Evolutionary conservation across 805 yeast species (phyloP).

Genomic region (Wickerhamiella azymoides): DNA sequence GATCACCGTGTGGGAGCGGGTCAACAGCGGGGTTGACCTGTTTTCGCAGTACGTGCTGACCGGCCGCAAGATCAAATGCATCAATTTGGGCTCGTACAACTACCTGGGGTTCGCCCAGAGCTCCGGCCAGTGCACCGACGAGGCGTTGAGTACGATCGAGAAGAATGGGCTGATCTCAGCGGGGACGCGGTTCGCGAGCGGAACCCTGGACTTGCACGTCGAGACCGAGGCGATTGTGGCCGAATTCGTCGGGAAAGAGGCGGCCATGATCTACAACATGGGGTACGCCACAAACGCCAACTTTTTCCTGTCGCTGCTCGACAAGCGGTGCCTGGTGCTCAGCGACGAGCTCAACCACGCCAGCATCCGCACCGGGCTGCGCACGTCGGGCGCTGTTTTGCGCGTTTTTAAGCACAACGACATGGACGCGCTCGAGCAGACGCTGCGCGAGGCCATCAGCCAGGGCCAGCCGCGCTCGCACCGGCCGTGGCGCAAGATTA

Average conservation of each 20-base stretch:
- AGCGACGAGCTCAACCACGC: conserved; percentile 94
- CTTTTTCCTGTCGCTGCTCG: conserved; percentile 68
- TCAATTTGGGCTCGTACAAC: conserved; percentile 82
- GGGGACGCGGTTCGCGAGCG: conserved; percentile 62
- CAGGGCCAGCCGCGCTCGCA: conserved; percentile 92
- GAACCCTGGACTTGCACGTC: conserved; percentile 60
- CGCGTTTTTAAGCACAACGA: conserved; percentile 88
- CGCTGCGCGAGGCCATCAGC: conserved; percentile 70
- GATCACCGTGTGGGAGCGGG: conserved; percentile 68
- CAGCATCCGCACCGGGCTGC: conserved; percentile 86
- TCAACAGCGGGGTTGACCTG: conserved; percentile 32
- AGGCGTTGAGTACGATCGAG: conserved; percentile 48
- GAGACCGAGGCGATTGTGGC: conserved; percentile 70
- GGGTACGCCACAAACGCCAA: conserved; percentile 95
- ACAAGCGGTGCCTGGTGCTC: conserved; percentile 76
- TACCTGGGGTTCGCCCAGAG: conserved; percentile 96
- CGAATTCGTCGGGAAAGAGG: conserved; percentile 80
- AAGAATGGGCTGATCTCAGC: conserved; percentile 65
- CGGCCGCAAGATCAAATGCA: conserved; percentile 62
- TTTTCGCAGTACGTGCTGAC: conserved; percentile 55
- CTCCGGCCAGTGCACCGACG: conserved; percentile 77
- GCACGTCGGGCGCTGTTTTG: conserved; percentile 85
- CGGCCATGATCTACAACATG: conserved; percentile 73
- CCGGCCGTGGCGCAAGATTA: conserved; percentile 81
- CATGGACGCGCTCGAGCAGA: conserved; percentile 60